These are phyloP conservation scores for Mariannaea elegans DNA, from an alignment of 2,329 filamentous ascomycete species.

Conservation along the genomic window DNA sequence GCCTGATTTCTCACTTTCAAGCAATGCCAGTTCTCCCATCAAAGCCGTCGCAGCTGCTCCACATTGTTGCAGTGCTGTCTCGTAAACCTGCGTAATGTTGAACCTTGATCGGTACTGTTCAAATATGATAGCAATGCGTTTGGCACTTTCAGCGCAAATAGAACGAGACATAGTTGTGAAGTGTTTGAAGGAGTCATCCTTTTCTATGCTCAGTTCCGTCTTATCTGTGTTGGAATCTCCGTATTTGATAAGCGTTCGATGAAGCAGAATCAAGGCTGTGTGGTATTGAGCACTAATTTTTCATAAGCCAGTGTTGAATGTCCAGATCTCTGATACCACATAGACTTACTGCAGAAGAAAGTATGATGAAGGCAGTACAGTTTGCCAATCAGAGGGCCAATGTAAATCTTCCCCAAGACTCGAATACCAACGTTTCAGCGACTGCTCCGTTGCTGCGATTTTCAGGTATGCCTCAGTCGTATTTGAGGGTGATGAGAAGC, in stretches of 20 bases:
- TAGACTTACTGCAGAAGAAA: not conserved
- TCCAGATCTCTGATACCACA: not conserved
- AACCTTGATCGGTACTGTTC: not conserved
- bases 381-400: not conserved
- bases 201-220: not conserved
- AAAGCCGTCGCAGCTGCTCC: not conserved
- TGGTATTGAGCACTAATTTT: conserved; percentile 4
- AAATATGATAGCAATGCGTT: not conserved
- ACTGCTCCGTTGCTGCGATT: not conserved
- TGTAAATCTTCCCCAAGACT: not conserved
- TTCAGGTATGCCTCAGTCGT: not conserved
- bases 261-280: not conserved
- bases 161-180: not conserved
- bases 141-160: not conserved
- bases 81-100: not conserved
- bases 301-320: no score
- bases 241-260: not conserved
- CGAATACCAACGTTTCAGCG: not conserved
- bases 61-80: not conserved
- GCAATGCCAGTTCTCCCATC: not conserved
- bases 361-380: not conserved
- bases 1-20: not conserved
- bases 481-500: not conserved
- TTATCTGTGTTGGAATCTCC: not conserved
- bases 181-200: not conserved